Conservation (phyloP, 129 eudicot species). For the Scalesia atractyloides region DNA sequence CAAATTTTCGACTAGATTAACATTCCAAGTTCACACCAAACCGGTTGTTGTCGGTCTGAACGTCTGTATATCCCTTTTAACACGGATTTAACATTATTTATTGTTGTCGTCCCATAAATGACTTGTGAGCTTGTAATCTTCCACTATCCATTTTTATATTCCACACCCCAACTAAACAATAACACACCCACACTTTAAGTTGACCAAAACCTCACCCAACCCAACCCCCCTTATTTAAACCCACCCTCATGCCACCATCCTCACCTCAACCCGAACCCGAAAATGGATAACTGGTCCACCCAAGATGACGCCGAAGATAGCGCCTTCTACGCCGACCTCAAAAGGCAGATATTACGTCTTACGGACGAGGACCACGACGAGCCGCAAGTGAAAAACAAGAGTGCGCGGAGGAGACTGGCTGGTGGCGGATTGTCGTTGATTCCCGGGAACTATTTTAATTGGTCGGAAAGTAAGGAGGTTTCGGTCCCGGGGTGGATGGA, state of each 20-base stretch:
- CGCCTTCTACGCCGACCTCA: constrained; percentile 54
- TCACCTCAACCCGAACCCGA: background rate
- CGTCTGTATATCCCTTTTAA: constrained; percentile 23
- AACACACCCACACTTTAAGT: constrained; percentile 25
- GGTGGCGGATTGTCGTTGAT: constrained; percentile 15
- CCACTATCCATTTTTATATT: constrained; percentile 28
- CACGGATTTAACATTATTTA: constrained; percentile 13
- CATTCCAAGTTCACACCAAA: too few species aligned
- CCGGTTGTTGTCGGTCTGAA: background rate
- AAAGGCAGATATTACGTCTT: constrained; percentile 55
- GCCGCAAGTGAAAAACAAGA: constrained; percentile 12
- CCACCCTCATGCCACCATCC: constrained; percentile 13
- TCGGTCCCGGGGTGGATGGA: constrained; percentile 54
- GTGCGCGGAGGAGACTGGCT: background rate
- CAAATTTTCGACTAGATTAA: too few species aligned
- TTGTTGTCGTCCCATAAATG: background rate
- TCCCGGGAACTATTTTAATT: constrained; percentile 45
- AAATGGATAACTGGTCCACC: constrained; percentile 21
- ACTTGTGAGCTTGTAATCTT: constrained; percentile 38
- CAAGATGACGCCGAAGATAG: constrained; percentile 41
- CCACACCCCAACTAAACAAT: constrained; percentile 1
- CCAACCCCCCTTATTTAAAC: constrained; percentile 20
- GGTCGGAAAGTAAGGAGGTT: constrained; percentile 44
- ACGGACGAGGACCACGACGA: constrained; percentile 50
- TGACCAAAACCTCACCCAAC: constrained; percentile 29